Evolutionary conservation across 2,329 filamentous ascomycete genomes (phyloP), one percentile per base, ranked within the genome.

Genomic region (Myotisia sp.): DNA sequence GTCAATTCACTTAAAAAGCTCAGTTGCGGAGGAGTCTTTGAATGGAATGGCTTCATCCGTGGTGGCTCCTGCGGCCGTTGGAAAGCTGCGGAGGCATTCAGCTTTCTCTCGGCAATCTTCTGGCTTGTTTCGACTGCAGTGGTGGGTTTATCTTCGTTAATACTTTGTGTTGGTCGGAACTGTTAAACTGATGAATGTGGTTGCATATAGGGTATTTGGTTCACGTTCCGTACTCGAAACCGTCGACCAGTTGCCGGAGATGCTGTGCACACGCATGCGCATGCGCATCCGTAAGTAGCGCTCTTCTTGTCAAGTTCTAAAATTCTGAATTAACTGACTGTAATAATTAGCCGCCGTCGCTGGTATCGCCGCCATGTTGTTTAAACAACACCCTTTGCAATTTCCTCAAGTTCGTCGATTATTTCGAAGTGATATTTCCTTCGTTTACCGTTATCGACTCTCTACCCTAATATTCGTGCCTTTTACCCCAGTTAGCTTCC

Each of bases 71-170:
- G 80, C 55, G 65, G 70, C 38, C 69, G 73, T 46, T 80, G 72
- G 69, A 82, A 79, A 58, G 71, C 80, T 26, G 65, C 71, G 41
- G 69, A 81, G 45, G 78, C 78, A 3, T 84, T 85, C 49, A 61
- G 67, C 31, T 85, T 85, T 58, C 56, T 84, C 36, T 76, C 74
- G 2, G 76, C 76, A 36, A 65, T 80, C 44, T 63, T 75, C 49
- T 85, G 79, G 79, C 67, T 84, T 26, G 69, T 63, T 8, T 79
- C 74, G 29, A 68, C 67, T 10, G 47, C 78, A 13, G 49, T 81
- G 66, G 57, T 62, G 48, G 26, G 34, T 35, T 14, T 22, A 6
- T 3, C 9, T 17, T 16, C 12, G 16, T 26, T 31, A 29, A 38
- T 28, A n/a, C n/a, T n/a, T n/a, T n/a, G n/a, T n/a, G n/a, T 5